These are phyloP conservation scores for Talaromyces ruber DNA, from an alignment of 495 filamentous ascomycete species.

Conservation along the genomic window DNA sequence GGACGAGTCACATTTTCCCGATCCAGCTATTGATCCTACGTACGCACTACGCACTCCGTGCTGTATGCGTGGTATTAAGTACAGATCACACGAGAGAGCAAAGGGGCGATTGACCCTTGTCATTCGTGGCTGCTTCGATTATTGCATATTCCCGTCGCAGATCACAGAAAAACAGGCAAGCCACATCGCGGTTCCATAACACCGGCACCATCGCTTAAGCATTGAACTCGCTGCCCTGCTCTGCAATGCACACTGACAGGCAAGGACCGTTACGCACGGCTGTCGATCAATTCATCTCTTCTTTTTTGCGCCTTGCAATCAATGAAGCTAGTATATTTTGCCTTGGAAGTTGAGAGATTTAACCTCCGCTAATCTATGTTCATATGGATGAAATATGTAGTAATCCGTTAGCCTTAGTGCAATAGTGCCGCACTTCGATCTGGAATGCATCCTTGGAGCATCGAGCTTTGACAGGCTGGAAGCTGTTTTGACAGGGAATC, in stretches of 20 bases:
- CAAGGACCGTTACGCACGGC: not conserved
- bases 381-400: not conserved
- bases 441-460: not conserved
- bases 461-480: not conserved
- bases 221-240: not conserved
- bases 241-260: not conserved
- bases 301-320: not conserved
- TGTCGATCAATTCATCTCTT: not conserved
- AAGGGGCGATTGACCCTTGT: not conserved
- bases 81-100: not conserved
- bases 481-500: not conserved
- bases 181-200: not conserved
- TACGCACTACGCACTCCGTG: not conserved
- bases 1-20: not conserved
- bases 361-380: not conserved
- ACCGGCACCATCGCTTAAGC: conserved; percentile 1
- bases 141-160: not conserved
- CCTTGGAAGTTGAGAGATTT: not conserved
- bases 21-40: not conserved
- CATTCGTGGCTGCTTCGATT: not conserved
- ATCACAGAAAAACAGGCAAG: not conserved
- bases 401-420: not conserved
- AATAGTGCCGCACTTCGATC: not conserved
- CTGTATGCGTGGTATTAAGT: not conserved
- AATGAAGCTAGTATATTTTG: not conserved